A percentile compares a stretch with the other conserved stretches of the same genome.
Conservation (phyloP, 1,139 yeast genomes). For the Zygotorulaspora mrakii region DNA sequence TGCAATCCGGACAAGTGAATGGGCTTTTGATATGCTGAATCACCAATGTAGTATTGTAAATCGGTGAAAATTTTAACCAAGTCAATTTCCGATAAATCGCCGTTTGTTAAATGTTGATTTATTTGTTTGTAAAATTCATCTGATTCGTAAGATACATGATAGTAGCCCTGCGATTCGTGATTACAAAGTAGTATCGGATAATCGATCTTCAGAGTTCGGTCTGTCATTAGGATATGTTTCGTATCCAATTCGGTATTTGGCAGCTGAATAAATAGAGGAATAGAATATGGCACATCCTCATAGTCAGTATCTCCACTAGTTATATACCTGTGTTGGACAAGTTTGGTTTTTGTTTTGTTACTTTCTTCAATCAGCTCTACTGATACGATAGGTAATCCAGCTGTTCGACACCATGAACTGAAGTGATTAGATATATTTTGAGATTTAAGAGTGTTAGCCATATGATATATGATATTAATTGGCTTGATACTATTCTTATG, state of each 20-base stretch:
- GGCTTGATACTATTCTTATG: slow-evolving; percentile 48
- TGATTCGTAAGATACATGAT: slow-evolving; percentile 40
- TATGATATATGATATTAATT: slow-evolving; percentile 51
- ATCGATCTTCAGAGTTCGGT: slow-evolving; percentile 39
- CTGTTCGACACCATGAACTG: slow-evolving; percentile 56
- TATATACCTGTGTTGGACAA: slow-evolving; percentile 53
- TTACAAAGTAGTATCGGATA: slow-evolving; percentile 42
- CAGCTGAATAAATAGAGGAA: slow-evolving; percentile 51
- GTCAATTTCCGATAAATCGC: slow-evolving; percentile 29
- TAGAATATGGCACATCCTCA: slow-evolving; percentile 38
- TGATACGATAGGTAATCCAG: slow-evolving; percentile 55
- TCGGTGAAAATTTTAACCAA: slow-evolving; percentile 36
- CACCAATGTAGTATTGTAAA: slow-evolving; percentile 33
- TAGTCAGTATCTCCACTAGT: slow-evolving; percentile 24
- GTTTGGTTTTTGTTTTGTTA: slow-evolving; percentile 29
- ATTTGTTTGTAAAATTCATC: slow-evolving; percentile 34
- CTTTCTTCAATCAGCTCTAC: slow-evolving; percentile 38
- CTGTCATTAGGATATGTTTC: slow-evolving; percentile 44
- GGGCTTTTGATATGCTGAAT: slow-evolving; percentile 25
- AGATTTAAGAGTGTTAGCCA: slow-evolving; percentile 30
- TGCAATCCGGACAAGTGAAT: slow-evolving; percentile 31
- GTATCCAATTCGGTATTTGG: slow-evolving; percentile 40
- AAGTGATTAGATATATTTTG: slow-evolving; percentile 43
- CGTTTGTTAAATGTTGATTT: slow-evolving; percentile 26
- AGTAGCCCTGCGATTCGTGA: slow-evolving; percentile 47